Conservation (phyloP, 1,139 yeast species). For the Maudiozyma humilis region DNA sequence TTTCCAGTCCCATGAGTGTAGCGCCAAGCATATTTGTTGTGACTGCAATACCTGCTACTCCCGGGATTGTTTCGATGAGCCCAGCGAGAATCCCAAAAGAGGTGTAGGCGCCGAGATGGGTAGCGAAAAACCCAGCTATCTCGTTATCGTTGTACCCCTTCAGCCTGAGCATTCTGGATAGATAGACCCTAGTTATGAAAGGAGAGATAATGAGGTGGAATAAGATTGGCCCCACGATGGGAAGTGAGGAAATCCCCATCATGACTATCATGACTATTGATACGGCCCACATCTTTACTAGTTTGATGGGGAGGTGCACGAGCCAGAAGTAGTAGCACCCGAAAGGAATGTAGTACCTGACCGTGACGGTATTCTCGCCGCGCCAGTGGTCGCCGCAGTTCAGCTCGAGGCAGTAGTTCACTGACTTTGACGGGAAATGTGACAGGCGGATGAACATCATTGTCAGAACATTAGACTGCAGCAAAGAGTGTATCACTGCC, state of each 20-base stretch:
- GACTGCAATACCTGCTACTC: conserved; percentile 25
- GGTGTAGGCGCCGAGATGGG: conserved; percentile 24
- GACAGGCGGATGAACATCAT: conserved; percentile 28
- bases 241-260: conserved; percentile 22
- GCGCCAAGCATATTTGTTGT: conserved; percentile 26
- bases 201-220: conserved; percentile 25
- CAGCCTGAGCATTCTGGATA: conserved; percentile 20
- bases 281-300: conserved; percentile 17
- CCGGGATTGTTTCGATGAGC: conserved; percentile 24
- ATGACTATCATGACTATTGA: conserved; percentile 11
- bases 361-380: conserved; percentile 11
- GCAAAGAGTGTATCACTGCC: conserved; percentile 25
- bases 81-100: conserved; percentile 28
- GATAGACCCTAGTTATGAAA: conserved; percentile 22
- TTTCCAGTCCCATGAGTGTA: conserved; percentile 23
- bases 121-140: conserved; percentile 19
- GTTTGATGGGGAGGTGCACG: conserved; percentile 24
- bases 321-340: conserved; percentile 25
- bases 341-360: conserved; percentile 25
- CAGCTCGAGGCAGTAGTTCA: conserved; percentile 12
- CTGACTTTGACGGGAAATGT: conserved; percentile 18
- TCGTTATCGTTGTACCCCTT: conserved; percentile 20
- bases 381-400: conserved; percentile 11
- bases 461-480: conserved; percentile 27
- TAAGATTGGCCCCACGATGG: conserved; percentile 26